Evolutionary conservation across 2,329 filamentous ascomycete genomes (phyloP), one percentile per base, ranked within the genome.

Genomic region (Trichoderma endophyticum): DNA sequence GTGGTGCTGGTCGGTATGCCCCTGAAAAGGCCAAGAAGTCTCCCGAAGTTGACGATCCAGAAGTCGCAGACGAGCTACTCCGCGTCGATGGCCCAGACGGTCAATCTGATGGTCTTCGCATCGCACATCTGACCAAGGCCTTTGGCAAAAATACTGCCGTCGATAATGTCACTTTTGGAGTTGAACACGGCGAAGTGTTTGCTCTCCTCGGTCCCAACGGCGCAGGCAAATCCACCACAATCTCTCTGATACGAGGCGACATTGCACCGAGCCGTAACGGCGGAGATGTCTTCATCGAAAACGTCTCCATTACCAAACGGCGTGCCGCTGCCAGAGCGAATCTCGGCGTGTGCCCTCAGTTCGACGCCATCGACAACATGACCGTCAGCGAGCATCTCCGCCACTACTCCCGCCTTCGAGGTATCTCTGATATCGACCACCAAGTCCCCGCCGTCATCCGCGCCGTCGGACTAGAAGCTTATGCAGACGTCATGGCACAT

Each of bases 171-270:
- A 90, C 90, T 0, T 92, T 94, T 72, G 90, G 90, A 4, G 88
- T 94, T 1, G 85, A 86, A 2, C 85, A 86, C 62, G 88, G 90
- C 32, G 90, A 94, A 78, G 90, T 93, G 1, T 92, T 94, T 77
- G 92, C 92, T 0, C 85, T 95, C 0, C 86, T 95, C 0, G 92
- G 92, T 0, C 92, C 92, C 0, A 94, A 94, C 77, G 92, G 92
- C 3, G 92, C 92, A 1, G 92, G 92, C 59, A 94, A 95, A 78
- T 90, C 88, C 1, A 93, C 91, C 0, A 91, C 88, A 1, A 92
- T 94, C 75, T 90, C 88, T 21, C 83, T 93, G 67, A 91, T 94
- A 73, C 86, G 92, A 73, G 92, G 92, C n/a, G 91, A 94, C 74
- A 86, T 92, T n/a, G 84, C 85, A 9, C 91, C 92, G 0, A 86